A percentile compares a stretch with the other conserved stretches of the same genome.
Evolutionary conservation across 2,329 filamentous ascomycete genomes (phyloP).

Genomic region (Tolypocladium ophioglossoides): DNA sequence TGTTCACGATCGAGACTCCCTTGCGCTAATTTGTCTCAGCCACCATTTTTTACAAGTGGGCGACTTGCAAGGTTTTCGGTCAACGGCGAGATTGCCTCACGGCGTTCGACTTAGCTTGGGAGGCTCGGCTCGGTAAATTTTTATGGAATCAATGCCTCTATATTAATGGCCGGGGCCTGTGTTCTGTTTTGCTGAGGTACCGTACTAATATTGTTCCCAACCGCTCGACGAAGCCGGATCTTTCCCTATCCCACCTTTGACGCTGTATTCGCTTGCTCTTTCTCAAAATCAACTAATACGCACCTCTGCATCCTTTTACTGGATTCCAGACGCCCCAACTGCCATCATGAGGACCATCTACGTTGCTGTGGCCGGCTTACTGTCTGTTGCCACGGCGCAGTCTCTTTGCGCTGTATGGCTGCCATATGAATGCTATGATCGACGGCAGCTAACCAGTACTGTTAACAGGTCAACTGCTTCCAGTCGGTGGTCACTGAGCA

Average conservation of each 20-base stretch:
- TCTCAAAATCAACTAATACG: background rate
- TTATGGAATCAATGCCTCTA: background rate
- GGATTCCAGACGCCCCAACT: background rate
- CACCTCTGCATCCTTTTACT: background rate
- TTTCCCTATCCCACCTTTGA: too few relatives aligned
- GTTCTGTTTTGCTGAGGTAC: too few relatives aligned
- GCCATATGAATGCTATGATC: too few relatives aligned
- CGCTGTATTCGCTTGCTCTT: background rate
- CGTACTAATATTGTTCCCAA: too few relatives aligned
- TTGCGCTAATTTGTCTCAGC: background rate
- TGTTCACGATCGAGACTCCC: background rate
- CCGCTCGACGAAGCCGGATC: too few relatives aligned
- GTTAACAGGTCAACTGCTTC: constrained; percentile 15
- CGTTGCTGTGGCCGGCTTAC: background rate
- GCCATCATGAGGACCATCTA: background rate
- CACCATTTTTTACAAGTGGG: background rate
- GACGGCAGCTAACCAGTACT: background rate
- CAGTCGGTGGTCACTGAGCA: constrained; percentile 14
- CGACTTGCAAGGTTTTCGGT: background rate
- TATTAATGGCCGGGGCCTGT: background rate
- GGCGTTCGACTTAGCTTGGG: background rate
- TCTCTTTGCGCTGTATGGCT: background rate
- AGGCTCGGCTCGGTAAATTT: background rate
- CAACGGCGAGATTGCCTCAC: background rate
- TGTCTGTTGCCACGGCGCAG: background rate